These are phyloP conservation scores for Cymbidium sinense DNA, from an alignment of 106 monocot genomes.

Conservation along the genomic window DNA sequence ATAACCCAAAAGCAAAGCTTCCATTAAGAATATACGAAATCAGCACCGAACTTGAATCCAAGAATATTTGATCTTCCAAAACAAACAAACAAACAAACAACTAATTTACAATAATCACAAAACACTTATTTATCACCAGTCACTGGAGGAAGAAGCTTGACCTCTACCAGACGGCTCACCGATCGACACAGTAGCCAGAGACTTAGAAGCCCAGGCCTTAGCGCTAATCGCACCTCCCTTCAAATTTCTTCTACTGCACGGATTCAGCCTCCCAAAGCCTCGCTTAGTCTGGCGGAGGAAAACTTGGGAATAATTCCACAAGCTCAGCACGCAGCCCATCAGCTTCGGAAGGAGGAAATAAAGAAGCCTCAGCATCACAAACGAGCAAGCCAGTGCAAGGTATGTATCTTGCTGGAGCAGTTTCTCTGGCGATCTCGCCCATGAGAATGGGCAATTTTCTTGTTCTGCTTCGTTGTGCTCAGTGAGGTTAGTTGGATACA, in stretches of 20 bases:
- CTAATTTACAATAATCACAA: neutral
- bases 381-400: conserved; percentile 40
- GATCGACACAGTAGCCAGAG: conserved; percentile 65
- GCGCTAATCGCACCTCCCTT: conserved; percentile 66
- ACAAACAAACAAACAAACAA: neutral
- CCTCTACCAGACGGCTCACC: conserved; percentile 16
- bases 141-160: too few relatives aligned
- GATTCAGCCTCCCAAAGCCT: conserved; percentile 26
- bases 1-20: too few relatives aligned
- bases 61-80: neutral
- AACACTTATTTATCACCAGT: neutral
- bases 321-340: conserved; percentile 22
- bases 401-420: conserved; percentile 45
- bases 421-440: conserved; percentile 81
- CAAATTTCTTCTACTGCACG: conserved; percentile 50
- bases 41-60: neutral
- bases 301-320: conserved; percentile 35
- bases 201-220: conserved; percentile 68
- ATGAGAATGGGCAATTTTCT: conserved; percentile 75
- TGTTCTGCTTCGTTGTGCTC: conserved; percentile 17
- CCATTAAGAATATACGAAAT: neutral
- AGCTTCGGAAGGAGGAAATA: conserved; percentile 43
- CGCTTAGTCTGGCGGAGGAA: conserved; percentile 35
- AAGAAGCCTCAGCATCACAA: conserved; percentile 42
- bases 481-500: conserved; percentile 4